Evolutionary conservation across 2,329 filamentous ascomycete species (phyloP), one percentile per base, ranked within the genome.

Genomic region (Penicillium sp.): DNA sequence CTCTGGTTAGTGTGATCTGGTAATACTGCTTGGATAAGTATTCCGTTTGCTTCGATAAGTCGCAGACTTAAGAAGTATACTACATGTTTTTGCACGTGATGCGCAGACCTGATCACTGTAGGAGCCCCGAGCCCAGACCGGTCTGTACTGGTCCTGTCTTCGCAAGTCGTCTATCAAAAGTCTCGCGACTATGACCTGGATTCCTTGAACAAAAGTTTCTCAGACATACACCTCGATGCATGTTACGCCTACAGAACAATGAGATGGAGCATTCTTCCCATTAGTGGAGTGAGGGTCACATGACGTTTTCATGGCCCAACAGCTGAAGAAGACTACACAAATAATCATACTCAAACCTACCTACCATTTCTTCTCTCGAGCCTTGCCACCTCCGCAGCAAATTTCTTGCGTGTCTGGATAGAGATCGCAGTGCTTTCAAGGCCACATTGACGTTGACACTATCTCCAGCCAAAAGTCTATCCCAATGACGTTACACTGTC

Each of bases 281-380:
- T 31, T 19, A 6, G 44, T 38, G 53, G 53, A 56, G 53, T 29
- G 44, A 31, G 35, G 7, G 17, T 56, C 53, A 56, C 53, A 48
- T 56, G 53, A 56, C 11, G 35, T 41, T 41, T 47, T 47, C 23
- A 15, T 47, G 19, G 45, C 45, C 45, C 23, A 47, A 47, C 45
- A n/a, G 45, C 45, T 47, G n/a, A 15, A 17, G 11, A 17, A 15
- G 35, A 41, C 35, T 41, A 41, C 8, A 15, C 35, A 41, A 41
- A 15, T 15, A 5, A 41, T 41, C 15, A 13, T 6, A 41, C 11
- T 15, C 35, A 15, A 41, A 5, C 15, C 45, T 26, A 9, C 29
- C 52, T 19, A 21, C 52, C 26, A 26, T 26, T 26, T 41, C 45
- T 13, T 13, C 3, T 17, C 30, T 46, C 15, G n/a, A 47, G 21